Evolutionary conservation across 2,329 filamentous ascomycete genomes (phyloP).

Genomic region (Ophiostoma ulmi): DNA sequence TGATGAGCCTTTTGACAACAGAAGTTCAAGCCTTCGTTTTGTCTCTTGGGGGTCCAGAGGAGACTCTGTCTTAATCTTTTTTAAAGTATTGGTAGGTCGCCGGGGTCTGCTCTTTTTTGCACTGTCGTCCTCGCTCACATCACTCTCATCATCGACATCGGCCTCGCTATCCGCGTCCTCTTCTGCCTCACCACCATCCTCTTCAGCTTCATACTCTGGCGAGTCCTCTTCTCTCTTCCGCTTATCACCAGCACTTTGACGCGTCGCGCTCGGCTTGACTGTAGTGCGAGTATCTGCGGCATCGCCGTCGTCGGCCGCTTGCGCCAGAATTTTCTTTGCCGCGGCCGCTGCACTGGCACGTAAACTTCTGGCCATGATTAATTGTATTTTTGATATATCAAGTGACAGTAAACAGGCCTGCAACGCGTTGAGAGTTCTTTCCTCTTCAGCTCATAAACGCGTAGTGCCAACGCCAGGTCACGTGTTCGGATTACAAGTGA

Average conservation of each 20-base stretch:
- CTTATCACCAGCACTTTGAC: constrained; percentile 1
- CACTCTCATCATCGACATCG: neutral
- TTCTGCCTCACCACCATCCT: neutral
- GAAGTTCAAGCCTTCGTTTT: neutral
- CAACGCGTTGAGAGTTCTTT: constrained; percentile 2
- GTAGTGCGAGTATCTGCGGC: neutral
- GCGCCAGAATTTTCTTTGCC: constrained; percentile 17
- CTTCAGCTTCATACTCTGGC: constrained; percentile 10
- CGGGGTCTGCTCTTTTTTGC: constrained; percentile 1
- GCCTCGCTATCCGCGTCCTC: neutral
- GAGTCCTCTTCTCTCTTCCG: constrained; percentile 11
- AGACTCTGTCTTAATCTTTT: neutral
- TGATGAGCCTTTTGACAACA: neutral
- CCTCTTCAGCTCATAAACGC: constrained; percentile 10
- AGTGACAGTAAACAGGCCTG: neutral
- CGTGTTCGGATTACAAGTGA: constrained; percentile 10
- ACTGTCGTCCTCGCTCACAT: neutral
- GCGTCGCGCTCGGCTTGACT: constrained; percentile 8
- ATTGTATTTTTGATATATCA: neutral
- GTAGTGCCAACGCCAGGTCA: constrained; percentile 19
- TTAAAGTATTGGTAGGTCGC: neutral
- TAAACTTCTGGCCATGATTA: constrained; percentile 17
- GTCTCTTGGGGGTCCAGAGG: neutral
- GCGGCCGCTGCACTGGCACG: constrained; percentile 25
- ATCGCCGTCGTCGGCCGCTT: constrained; percentile 15